These are phyloP conservation scores for Epichloe aotearoae DNA, from an alignment of 2,329 filamentous ascomycete species.

Conservation along the genomic window DNA sequence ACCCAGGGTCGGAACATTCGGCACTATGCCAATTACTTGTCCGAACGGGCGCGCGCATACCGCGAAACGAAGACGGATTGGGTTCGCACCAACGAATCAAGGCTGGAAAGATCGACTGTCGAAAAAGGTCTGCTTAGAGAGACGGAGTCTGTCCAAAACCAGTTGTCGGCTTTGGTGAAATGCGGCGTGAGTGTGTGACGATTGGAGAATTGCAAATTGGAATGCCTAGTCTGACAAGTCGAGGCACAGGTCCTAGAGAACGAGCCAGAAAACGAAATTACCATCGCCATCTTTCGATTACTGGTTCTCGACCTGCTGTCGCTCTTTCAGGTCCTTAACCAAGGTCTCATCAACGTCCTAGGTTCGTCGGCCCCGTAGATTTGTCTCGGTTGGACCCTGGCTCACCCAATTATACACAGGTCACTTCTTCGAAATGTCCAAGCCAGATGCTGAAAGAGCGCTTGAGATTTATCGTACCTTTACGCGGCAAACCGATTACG, in stretches of 20 bases:
- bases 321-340: constrained; percentile 89
- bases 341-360: constrained; percentile 91
- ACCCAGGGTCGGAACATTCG: constrained; percentile 91
- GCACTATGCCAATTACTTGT: constrained; percentile 78
- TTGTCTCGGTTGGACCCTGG: constrained; percentile 5
- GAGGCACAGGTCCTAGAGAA: constrained; percentile 58
- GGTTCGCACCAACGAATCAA: constrained; percentile 68
- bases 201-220: not conserved
- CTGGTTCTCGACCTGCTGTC: constrained; percentile 81
- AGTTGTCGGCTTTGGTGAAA: constrained; percentile 72
- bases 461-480: constrained; percentile 88
- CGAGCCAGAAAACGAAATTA: constrained; percentile 93
- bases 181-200: constrained; percentile 57
- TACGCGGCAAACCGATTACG: constrained; percentile 79
- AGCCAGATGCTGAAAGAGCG: constrained; percentile 80
- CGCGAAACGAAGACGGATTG: constrained; percentile 79
- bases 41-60: constrained; percentile 69
- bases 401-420: constrained; percentile 36
- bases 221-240: not conserved
- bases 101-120: constrained; percentile 72
- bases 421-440: constrained; percentile 97
- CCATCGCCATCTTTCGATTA: constrained; percentile 81
- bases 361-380: constrained; percentile 39
- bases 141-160: constrained; percentile 79
- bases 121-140: constrained; percentile 88